Conservation (phyloP, 257 asterid species). For the Cruciata laevipes region DNA sequence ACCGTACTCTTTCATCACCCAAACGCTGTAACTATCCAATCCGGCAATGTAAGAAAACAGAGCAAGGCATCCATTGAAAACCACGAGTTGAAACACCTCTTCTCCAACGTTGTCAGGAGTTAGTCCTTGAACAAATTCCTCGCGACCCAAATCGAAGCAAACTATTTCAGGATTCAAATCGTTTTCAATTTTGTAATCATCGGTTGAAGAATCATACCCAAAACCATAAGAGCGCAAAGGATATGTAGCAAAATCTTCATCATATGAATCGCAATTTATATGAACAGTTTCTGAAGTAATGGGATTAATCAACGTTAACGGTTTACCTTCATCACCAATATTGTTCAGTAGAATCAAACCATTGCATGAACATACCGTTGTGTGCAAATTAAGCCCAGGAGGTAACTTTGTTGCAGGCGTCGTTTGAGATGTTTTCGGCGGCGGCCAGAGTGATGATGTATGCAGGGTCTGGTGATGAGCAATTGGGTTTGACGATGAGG, state of each 20-base stretch:
- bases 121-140: too few species aligned
- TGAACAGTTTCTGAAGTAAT: not conserved
- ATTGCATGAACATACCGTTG: not conserved
- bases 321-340: too few species aligned
- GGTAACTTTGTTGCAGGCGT: not conserved
- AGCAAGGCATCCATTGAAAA: too few species aligned
- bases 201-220: not conserved
- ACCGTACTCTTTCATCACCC: too few species aligned
- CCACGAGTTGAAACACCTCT: too few species aligned
- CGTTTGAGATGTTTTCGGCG: not conserved
- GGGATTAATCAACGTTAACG: not conserved
- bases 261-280: too few species aligned
- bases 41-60: too few species aligned
- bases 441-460: not conserved
- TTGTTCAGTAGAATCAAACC: not conserved
- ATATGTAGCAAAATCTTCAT: too few species aligned
- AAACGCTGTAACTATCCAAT: too few species aligned
- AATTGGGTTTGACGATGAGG: not conserved
- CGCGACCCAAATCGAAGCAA: too few species aligned
- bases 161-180: too few species aligned
- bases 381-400: not conserved
- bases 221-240: not conserved
- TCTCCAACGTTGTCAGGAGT: too few species aligned
- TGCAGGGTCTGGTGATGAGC: not conserved
- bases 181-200: not conserved